Percentiles rank a stretch among this genome's conserved stretches.
Conservation (phyloP, 139 green algal genomes). For the Diplosphaera chodatii region DNA sequence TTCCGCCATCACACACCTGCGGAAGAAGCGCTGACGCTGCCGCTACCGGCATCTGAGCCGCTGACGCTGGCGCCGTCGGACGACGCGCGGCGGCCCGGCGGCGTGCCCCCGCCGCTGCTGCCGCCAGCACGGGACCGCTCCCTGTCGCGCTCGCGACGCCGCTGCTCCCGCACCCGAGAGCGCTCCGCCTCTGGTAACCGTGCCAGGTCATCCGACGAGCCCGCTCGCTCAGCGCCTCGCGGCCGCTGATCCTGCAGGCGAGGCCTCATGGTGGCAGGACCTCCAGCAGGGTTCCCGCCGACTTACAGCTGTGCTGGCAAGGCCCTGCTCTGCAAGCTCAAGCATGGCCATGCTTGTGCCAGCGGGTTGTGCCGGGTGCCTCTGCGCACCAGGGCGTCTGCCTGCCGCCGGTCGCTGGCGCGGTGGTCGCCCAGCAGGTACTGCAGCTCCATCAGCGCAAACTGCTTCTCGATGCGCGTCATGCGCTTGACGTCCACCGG, state of each 20-base stretch:
- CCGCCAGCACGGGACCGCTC: not conserved
- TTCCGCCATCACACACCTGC: too few relatives aligned
- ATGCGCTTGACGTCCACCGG: not conserved
- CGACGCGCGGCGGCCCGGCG: too few relatives aligned
- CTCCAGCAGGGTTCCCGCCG: too few relatives aligned
- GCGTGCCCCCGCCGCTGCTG: too few relatives aligned
- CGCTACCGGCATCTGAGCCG: not conserved
- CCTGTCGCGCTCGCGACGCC: not conserved
- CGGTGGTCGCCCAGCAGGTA: constrained; percentile 1
- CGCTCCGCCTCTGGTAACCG: not conserved
- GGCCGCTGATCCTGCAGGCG: too few relatives aligned
- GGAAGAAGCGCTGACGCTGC: not conserved
- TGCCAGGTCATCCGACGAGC: too few relatives aligned
- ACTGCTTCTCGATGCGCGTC: not conserved
- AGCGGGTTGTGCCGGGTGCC: too few relatives aligned
- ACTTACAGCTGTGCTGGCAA: too few relatives aligned
- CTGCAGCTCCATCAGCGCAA: not conserved
- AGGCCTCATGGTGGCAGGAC: too few relatives aligned
- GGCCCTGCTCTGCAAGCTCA: too few relatives aligned
- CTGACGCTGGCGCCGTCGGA: not conserved
- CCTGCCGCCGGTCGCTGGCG: not conserved
- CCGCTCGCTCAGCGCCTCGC: too few relatives aligned
- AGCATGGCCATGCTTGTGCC: too few relatives aligned
- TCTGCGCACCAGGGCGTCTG: not conserved
- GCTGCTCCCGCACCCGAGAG: not conserved